Conservation (phyloP, 73 alveolate species). For the Symbiodinium natans region DNA sequence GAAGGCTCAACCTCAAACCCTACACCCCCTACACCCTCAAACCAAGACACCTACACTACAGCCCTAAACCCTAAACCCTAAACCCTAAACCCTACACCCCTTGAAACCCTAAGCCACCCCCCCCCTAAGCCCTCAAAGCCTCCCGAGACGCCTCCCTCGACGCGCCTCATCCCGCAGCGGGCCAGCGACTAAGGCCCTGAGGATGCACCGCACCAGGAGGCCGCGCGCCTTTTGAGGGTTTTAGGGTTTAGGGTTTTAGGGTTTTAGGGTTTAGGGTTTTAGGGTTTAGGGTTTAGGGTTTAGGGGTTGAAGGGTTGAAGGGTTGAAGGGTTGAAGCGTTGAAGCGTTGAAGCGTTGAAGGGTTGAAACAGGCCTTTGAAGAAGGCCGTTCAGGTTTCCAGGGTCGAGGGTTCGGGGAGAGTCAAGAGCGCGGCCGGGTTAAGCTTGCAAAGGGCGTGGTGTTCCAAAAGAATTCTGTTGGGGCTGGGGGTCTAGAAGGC, state of each 20-base stretch:
- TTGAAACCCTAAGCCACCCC: not conserved
- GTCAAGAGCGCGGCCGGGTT: no score
- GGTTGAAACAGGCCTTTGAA: no score
- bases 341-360: no score
- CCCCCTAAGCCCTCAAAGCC: not conserved
- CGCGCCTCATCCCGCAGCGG: slow-evolving; percentile 61
- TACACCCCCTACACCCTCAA: not conserved
- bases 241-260: not conserved
- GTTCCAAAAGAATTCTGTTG: no score
- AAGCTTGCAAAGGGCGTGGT: no score
- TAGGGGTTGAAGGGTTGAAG: no score
- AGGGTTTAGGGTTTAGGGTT: not conserved
- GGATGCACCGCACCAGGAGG: not conserved
- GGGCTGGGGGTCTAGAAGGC: no score
- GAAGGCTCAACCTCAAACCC: not conserved
- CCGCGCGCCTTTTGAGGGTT: not conserved
- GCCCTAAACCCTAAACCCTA: no score
- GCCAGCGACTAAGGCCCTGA: slow-evolving; percentile 52
- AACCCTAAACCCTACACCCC: not conserved
- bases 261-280: not conserved
- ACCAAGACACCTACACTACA: no score
- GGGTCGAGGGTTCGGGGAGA: no score
- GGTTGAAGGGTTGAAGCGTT: no score
- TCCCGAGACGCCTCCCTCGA: not conserved
- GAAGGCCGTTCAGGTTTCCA: no score